A percentile compares a stretch with the other conserved stretches of the same genome.
Conservation (phyloP, 306 rosid species). For the Boehmeria nivea region DNA sequence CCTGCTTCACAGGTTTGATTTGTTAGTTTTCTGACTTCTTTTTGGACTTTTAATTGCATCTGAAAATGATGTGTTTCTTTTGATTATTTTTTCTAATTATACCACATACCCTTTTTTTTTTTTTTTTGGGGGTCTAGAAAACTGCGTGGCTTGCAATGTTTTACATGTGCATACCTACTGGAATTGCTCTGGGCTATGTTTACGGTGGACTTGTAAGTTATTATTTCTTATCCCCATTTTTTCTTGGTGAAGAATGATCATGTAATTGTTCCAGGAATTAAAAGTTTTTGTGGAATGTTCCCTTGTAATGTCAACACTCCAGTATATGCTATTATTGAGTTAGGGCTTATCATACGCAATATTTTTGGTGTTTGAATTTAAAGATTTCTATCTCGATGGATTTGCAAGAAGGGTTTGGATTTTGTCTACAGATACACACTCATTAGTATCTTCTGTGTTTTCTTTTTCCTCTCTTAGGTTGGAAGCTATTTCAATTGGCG, state of each 20-base stretch:
- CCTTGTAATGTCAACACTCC: no score
- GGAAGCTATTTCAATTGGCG: slow-evolving; percentile 76
- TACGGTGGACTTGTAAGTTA: slow-evolving; percentile 87
- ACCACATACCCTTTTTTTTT: no score
- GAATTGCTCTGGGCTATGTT: slow-evolving; percentile 86
- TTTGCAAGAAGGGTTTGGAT: not conserved
- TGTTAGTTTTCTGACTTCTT: not conserved
- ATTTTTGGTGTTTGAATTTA: not conserved
- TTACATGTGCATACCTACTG: slow-evolving; percentile 98
- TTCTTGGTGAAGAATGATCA: not conserved
- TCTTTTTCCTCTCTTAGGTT: slow-evolving; percentile 43
- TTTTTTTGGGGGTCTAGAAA: slow-evolving; percentile 52
- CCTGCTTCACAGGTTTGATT: slow-evolving; percentile 67
- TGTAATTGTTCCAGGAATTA: no score
- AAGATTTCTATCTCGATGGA: no score
- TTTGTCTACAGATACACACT: not conserved
- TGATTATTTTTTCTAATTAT: slow-evolving; percentile 15
- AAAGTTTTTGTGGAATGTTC: no score
- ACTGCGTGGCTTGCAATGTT: slow-evolving; percentile 89
- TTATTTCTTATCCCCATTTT: slow-evolving; percentile 3
- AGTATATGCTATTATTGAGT: no score
- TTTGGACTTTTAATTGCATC: not conserved
- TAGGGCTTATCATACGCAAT: no score
- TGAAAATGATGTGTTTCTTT: slow-evolving; percentile 14
- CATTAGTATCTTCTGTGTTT: not conserved